Evolutionary conservation across 192 early-diverging fungal genomes (phyloP).

Genomic region (Coemansia sp.): DNA sequence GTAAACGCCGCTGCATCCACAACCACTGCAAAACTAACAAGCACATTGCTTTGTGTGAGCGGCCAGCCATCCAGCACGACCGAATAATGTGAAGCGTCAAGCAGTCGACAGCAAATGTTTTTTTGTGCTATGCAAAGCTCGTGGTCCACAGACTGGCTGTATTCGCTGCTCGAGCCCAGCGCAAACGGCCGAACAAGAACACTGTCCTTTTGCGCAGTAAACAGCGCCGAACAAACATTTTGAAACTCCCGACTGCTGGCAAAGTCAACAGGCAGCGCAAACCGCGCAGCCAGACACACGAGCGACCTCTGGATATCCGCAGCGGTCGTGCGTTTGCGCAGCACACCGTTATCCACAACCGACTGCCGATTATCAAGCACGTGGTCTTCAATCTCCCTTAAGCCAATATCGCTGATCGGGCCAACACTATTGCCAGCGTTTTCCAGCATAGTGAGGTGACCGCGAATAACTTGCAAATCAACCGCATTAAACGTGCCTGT

Average conservation of each 20-base stretch:
- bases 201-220: slow-evolving; percentile 15
- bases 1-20: not conserved
- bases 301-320: slow-evolving; percentile 16
- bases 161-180: not conserved
- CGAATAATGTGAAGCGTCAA: not conserved
- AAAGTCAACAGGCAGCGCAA: slow-evolving; percentile 15
- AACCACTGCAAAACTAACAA: not conserved
- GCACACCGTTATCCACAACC: slow-evolving; percentile 13
- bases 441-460: slow-evolving; percentile 15
- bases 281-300: slow-evolving; percentile 10
- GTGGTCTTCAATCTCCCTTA: too few relatives aligned
- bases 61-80: not conserved
- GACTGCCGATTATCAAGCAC: not conserved
- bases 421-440: not conserved
- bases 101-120: not conserved
- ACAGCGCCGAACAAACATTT: slow-evolving; percentile 7
- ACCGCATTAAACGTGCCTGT: slow-evolving; percentile 8
- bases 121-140: not conserved
- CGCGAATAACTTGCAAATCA: slow-evolving; percentile 22
- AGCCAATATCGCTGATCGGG: not conserved
- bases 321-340: slow-evolving; percentile 5
- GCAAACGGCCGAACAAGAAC: slow-evolving; percentile 4
- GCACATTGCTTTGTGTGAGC: not conserved
- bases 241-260: slow-evolving; percentile 15
- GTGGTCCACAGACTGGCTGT: slow-evolving; percentile 3